Conservation (phyloP, 345 rosid species). For the Eucalyptus erythrocorys region DNA sequence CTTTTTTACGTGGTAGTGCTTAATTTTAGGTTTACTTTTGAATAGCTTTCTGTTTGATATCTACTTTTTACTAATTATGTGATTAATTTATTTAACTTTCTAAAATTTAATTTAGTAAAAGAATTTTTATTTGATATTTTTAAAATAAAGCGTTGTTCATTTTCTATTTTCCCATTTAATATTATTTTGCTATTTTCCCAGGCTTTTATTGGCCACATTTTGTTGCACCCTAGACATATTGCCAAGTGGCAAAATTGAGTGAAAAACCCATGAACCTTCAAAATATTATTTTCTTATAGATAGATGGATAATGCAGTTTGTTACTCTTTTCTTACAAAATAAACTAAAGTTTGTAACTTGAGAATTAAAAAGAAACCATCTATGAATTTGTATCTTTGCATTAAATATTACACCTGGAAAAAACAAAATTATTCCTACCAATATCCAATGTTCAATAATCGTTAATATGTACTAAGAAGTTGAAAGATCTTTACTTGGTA, state of each 20-base stretch:
- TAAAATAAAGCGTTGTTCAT: too few relatives aligned
- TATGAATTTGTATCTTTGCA: background rate
- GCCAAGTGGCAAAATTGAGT: background rate
- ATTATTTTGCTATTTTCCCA: too few relatives aligned
- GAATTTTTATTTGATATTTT: too few relatives aligned
- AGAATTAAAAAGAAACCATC: background rate
- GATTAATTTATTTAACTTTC: background rate
- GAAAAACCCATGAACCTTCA: background rate
- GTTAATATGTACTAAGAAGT: background rate
- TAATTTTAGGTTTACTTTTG: background rate
- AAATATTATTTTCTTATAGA: background rate
- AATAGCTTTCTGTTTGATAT: background rate
- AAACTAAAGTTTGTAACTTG: too few relatives aligned
- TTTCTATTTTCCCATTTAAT: too few relatives aligned
- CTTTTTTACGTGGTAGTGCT: background rate
- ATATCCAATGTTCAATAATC: background rate
- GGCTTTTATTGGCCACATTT: background rate
- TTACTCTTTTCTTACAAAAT: too few relatives aligned
- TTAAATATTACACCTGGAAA: background rate
- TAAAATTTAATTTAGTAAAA: background rate
- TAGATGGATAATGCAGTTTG: too few relatives aligned
- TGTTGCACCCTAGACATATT: background rate
- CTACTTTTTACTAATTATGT: too few relatives aligned
- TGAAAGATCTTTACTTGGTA: background rate
- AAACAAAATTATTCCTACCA: background rate